These are phyloP conservation scores for Pythium chondricola DNA, from an alignment of 352 stramenopile species.

Conservation along the genomic window DNA sequence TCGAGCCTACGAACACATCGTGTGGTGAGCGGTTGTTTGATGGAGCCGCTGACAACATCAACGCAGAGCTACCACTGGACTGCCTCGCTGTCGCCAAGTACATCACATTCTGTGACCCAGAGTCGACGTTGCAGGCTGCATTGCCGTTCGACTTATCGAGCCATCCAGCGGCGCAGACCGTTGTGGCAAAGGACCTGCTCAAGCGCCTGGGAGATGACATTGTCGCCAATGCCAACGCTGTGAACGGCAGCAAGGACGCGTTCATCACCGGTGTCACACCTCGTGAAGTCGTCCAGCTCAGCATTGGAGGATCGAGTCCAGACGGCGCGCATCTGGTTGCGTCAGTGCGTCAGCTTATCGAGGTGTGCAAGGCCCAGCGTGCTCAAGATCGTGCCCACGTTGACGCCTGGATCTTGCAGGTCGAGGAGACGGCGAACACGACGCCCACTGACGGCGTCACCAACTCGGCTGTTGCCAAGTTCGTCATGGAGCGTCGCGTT, in stretches of 20 bases:
- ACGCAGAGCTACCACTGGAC: constrained; percentile 70
- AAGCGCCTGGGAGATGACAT: constrained; percentile 91
- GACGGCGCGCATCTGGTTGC: constrained; percentile 10
- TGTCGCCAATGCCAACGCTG: constrained; percentile 62
- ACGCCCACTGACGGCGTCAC: constrained; percentile 17
- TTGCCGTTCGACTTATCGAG: constrained; percentile 92
- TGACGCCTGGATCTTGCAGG: constrained; percentile 35
- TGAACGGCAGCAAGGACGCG: constrained; percentile 72
- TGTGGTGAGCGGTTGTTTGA: constrained; percentile 55
- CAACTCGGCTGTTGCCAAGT: constrained; percentile 32
- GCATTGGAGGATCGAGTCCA: constrained; percentile 6
- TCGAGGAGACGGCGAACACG: constrained; percentile 51
- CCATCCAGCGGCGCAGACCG: constrained; percentile 87
- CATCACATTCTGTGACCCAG: constrained; percentile 70
- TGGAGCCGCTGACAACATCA: constrained; percentile 27
- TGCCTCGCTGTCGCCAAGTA: constrained; percentile 62
- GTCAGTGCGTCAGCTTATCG: constrained; percentile 43
- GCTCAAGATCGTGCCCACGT: constrained; percentile 45
- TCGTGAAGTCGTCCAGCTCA: constrained; percentile 24
- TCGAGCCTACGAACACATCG: constrained; percentile 74
- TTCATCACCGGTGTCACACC: constrained; percentile 64
- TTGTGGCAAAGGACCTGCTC: constrained; percentile 92
- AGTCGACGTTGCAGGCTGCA: constrained; percentile 28
- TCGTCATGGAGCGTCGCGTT: constrained; percentile 53
- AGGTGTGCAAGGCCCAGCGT: constrained; percentile 44